phyloP scores from a whole-genome alignment of 257 asterid genomes.

The Ocimum tenuiflorum region DNA sequence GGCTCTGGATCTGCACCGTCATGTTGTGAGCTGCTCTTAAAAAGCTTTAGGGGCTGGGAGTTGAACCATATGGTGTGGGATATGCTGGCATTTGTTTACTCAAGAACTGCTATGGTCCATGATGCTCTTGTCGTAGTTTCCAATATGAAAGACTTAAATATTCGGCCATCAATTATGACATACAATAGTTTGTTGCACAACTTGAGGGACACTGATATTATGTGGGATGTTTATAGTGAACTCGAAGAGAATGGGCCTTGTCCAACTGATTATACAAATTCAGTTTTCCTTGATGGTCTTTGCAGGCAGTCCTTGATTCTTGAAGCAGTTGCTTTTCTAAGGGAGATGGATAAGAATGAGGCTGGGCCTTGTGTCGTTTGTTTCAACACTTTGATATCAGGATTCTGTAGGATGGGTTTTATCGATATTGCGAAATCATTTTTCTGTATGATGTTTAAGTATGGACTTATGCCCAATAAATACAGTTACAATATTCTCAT shows the following conservation, averaged over 20 bases:
- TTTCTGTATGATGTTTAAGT: conserved; percentile 61
- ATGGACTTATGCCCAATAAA: conserved; percentile 56
- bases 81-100: conserved; percentile 55
- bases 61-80: conserved; percentile 59
- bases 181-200: conserved; percentile 57
- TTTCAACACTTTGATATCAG: conserved; percentile 61
- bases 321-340: conserved; percentile 54
- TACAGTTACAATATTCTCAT: conserved; percentile 66
- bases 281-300: conserved; percentile 61
- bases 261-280: conserved; percentile 47
- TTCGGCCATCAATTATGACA: conserved; percentile 52
- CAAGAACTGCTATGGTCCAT: conserved; percentile 45
- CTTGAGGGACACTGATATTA: conserved; percentile 45
- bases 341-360: conserved; percentile 29
- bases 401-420: conserved; percentile 59
- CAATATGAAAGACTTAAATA: conserved; percentile 54
- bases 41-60: conserved; percentile 40
- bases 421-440: conserved; percentile 55
- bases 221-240: conserved; percentile 47
- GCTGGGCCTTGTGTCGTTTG: conserved; percentile 43
- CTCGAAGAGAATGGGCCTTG: conserved; percentile 37
- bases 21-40: conserved; percentile 52
- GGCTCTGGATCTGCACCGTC: conserved; percentile 75
- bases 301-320: conserved; percentile 55
- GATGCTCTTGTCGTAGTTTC: conserved; percentile 59